phyloP scores from a whole-genome alignment of 2,329 filamentous ascomycete genomes.

The Aureobasidium leucospermi region DNA sequence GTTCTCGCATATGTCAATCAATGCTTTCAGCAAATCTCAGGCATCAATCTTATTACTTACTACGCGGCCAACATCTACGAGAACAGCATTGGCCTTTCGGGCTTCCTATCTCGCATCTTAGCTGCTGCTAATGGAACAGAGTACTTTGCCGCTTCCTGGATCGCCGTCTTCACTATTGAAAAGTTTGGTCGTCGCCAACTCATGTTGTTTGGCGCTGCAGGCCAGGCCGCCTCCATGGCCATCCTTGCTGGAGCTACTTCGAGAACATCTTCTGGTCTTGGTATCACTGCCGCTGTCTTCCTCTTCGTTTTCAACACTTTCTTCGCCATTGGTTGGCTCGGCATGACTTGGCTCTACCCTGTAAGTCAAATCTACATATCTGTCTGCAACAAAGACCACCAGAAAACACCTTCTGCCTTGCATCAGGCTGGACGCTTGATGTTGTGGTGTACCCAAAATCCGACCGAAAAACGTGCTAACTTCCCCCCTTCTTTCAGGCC shows the following conservation, averaged over 20 bases:
- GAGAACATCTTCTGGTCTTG: constrained; percentile 10
- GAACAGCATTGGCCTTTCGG: constrained; percentile 44
- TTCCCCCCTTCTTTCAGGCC: neutral
- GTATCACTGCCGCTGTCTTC: constrained; percentile 18
- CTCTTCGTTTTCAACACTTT: constrained; percentile 49
- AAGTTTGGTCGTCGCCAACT: constrained; percentile 53
- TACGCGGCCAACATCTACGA: constrained; percentile 45
- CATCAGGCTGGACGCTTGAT: neutral
- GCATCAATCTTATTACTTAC: constrained; percentile 23
- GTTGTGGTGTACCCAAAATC: neutral
- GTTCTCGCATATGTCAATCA: constrained; percentile 29
- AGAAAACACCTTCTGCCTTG: too few relatives aligned
- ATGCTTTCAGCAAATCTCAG: constrained; percentile 29
- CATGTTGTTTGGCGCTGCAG: constrained; percentile 62
- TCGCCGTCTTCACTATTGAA: constrained; percentile 45
- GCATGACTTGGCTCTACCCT: constrained; percentile 34
- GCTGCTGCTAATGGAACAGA: constrained; percentile 49
- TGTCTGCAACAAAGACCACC: too few relatives aligned
- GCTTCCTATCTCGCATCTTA: constrained; percentile 42
- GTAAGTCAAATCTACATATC: neutral
- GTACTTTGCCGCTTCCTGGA: constrained; percentile 44
- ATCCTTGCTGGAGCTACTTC: constrained; percentile 24
- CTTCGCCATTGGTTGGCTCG: constrained; percentile 47
- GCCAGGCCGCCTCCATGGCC: constrained; percentile 29
- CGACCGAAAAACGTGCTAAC: constrained; percentile 17